Evolutionary conservation across 768 basidiomycete genomes (phyloP).

Genomic region (Pleurotus djamor): DNA sequence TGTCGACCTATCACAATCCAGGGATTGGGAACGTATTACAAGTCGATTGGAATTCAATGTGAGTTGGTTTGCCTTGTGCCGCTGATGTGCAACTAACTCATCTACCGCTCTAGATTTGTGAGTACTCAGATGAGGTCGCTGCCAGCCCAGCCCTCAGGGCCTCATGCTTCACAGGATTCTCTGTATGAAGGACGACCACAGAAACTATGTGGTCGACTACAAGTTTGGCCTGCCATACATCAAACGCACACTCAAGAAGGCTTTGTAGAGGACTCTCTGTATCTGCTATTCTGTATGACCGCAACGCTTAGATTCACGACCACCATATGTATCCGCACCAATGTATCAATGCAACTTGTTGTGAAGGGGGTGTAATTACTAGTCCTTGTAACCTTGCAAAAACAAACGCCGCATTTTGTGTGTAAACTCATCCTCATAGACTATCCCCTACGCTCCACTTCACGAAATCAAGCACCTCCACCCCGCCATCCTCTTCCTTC

Average conservation of each 20-base stretch:
- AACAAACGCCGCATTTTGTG: not conserved
- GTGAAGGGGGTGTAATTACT: not conserved
- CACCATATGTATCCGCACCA: constrained; percentile 1
- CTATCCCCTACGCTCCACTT: constrained; percentile 66
- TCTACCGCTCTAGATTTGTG: constrained; percentile 34
- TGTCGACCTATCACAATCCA: constrained; percentile 11
- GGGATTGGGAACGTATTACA: constrained; percentile 51
- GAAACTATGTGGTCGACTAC: constrained; percentile 42
- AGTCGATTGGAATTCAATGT: constrained; percentile 54
- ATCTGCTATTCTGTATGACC: not conserved
- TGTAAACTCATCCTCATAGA: not conserved
- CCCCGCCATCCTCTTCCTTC: constrained; percentile 27
- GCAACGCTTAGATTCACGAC: not conserved
- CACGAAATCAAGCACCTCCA: constrained; percentile 51
- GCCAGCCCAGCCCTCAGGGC: too few relatives aligned
- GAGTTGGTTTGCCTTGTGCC: constrained; percentile 14
- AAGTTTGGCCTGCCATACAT: constrained; percentile 48
- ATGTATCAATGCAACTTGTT: constrained; percentile 2
- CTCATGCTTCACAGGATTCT: constrained; percentile 40
- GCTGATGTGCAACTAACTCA: constrained; percentile 4
- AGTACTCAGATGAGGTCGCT: too few relatives aligned
- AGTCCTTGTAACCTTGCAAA: not conserved
- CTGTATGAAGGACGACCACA: constrained; percentile 58
- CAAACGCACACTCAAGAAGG: constrained; percentile 19
- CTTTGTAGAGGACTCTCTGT: not conserved